Evolutionary conservation across 495 filamentous ascomycete species (phyloP).

Genomic region (Tetracladium setigerum): DNA sequence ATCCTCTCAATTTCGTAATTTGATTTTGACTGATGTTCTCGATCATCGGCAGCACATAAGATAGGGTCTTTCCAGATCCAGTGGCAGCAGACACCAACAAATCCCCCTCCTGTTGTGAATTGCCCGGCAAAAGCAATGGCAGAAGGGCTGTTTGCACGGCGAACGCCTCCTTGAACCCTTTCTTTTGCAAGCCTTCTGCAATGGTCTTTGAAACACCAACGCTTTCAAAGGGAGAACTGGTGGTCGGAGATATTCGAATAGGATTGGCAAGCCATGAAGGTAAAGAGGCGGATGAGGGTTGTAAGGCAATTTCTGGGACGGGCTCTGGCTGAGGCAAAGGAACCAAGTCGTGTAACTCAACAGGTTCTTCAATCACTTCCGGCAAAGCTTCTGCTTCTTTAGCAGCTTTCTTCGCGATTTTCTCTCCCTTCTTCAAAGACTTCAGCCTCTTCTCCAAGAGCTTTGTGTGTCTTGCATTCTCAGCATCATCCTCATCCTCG

Average conservation of each 20-base stretch:
- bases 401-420: slow-evolving; percentile 18
- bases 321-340: slow-evolving; percentile 72
- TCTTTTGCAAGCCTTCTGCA: slow-evolving; percentile 51
- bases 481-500: slow-evolving; percentile 8
- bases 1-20: slow-evolving; percentile 56
- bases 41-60: slow-evolving; percentile 82
- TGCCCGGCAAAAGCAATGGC: slow-evolving; percentile 61
- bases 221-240: slow-evolving; percentile 50
- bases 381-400: slow-evolving; percentile 16
- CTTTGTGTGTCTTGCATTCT: slow-evolving; percentile 32
- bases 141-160: slow-evolving; percentile 78
- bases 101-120: slow-evolving; percentile 53
- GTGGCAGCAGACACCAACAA: slow-evolving; percentile 83
- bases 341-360: slow-evolving; percentile 58
- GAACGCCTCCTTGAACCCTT: slow-evolving; percentile 68
- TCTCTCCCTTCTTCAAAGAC: slow-evolving; percentile 29
- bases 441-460: slow-evolving; percentile 42
- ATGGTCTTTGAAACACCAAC: slow-evolving; percentile 50
- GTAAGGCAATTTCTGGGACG: slow-evolving; percentile 41
- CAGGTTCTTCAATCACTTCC: slow-evolving; percentile 26
- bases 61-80: slow-evolving; percentile 88
- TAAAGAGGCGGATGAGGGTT: slow-evolving; percentile 45
- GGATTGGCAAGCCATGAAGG: slow-evolving; percentile 74
- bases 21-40: slow-evolving; percentile 55
- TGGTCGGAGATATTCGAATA: slow-evolving; percentile 49